Percentiles rank a stretch among this genome's conserved stretches.
phyloP scores from a whole-genome alignment of 345 rosid genomes.

The Citrus cavaleriei region DNA sequence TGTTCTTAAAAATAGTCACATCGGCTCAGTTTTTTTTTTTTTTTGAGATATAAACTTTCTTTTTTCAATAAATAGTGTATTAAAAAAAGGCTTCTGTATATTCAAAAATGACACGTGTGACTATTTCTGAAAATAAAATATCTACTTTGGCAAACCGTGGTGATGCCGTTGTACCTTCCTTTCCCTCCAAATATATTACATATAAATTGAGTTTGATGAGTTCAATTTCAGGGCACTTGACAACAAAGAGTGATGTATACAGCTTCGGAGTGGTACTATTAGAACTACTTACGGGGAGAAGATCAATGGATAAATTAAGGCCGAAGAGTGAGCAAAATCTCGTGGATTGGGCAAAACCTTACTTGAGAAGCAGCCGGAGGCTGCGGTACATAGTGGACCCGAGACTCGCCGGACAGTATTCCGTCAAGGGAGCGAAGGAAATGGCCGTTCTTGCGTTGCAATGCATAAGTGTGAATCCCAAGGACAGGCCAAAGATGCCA shows the following conservation, averaged over 20 bases:
- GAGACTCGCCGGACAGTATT: constrained; percentile 76
- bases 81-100: no score
- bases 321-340: constrained; percentile 73
- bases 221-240: constrained; percentile 70
- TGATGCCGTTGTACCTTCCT: no score
- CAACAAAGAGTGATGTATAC: constrained; percentile 83
- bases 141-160: no score
- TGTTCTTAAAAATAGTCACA: no score
- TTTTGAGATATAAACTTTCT: no score
- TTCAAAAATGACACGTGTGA: no score
- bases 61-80: no score
- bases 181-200: no score
- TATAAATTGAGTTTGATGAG: background rate
- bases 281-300: constrained; percentile 82
- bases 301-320: constrained; percentile 70
- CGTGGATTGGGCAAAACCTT: constrained; percentile 81
- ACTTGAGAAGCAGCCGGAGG: constrained; percentile 63
- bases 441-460: constrained; percentile 58
- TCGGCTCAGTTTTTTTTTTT: no score
- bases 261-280: constrained; percentile 88
- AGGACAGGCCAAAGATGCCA: constrained; percentile 84
- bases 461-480: constrained; percentile 78
- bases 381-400: constrained; percentile 70
- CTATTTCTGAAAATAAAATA: no score
- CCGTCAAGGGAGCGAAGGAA: constrained; percentile 82